These are phyloP conservation scores for Phaseolus coccineus DNA, from an alignment of 331 rosid genomes.

Conservation along the genomic window DNA sequence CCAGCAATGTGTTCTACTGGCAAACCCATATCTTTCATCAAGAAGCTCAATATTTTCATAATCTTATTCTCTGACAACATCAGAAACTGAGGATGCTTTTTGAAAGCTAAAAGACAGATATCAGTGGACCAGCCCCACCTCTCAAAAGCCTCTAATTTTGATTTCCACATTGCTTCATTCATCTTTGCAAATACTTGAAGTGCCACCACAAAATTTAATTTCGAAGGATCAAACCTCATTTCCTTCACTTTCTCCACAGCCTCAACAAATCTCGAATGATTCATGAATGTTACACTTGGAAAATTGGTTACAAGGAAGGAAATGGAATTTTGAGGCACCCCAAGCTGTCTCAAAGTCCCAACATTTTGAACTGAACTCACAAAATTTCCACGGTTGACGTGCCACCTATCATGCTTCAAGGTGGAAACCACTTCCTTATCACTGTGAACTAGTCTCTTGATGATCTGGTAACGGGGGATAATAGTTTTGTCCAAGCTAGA, in stretches of 20 bases:
- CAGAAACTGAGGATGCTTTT: constrained; percentile 39
- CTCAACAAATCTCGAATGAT: constrained; percentile 23
- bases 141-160: constrained; percentile 26
- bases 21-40: constrained; percentile 39
- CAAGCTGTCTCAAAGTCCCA: constrained; percentile 41
- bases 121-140: constrained; percentile 42
- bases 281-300: neutral
- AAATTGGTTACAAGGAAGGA: neutral
- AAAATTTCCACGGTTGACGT: neutral
- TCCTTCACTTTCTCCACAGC: neutral
- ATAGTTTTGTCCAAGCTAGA: constrained; percentile 19
- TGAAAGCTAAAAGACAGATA: constrained; percentile 38
- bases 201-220: constrained; percentile 14
- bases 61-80: constrained; percentile 31
- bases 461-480: constrained; percentile 9
- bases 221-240: constrained; percentile 37
- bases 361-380: constrained; percentile 7
- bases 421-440: constrained; percentile 20
- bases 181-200: constrained; percentile 6
- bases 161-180: constrained; percentile 34
- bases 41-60: constrained; percentile 27
- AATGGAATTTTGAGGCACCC: constrained; percentile 31
- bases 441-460: constrained; percentile 2
- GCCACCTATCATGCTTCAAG: neutral
- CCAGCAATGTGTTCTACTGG: constrained; percentile 31